Percentiles rank a stretch among this genome's conserved stretches.
Conservation (phyloP, 179 eudicot genomes). For the Beta macrorhiza region DNA sequence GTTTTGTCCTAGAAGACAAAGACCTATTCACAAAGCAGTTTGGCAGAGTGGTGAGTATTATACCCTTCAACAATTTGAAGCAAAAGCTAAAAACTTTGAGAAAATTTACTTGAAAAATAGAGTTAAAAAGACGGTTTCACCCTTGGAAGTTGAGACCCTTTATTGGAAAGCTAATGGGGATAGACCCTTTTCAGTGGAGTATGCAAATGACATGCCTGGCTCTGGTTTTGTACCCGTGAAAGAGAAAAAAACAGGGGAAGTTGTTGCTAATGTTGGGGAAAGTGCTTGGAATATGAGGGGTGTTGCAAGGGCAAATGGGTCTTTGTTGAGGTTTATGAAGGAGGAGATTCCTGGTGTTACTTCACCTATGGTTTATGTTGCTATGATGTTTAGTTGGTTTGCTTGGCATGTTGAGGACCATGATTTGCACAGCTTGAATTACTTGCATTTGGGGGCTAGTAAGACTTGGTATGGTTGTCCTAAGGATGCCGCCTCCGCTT, state of each 20-base stretch:
- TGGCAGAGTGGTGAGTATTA: constrained; percentile 92
- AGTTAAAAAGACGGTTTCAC: constrained; percentile 40
- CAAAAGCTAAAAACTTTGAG: constrained; percentile 76
- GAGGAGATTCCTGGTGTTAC: constrained; percentile 98
- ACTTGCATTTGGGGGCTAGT: constrained; percentile 79
- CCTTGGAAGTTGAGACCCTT: constrained; percentile 72
- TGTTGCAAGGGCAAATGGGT: constrained; percentile 74
- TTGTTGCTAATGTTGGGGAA: constrained; percentile 58
- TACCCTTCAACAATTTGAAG: constrained; percentile 72
- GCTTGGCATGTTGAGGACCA: constrained; percentile 99
- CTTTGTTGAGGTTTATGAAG: constrained; percentile 92
- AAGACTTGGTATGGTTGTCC: constrained; percentile 99
- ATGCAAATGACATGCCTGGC: constrained; percentile 97
- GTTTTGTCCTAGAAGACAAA: constrained; percentile 81
- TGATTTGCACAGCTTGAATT: constrained; percentile 96
- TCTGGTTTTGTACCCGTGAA: constrained; percentile 60
- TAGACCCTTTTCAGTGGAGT: constrained; percentile 82
- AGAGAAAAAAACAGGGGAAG: constrained; percentile 32
- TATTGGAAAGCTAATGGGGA: constrained; percentile 90
- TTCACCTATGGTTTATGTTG: constrained; percentile 92
- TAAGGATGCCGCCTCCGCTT: constrained; percentile 76
- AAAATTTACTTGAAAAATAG: constrained; percentile 53
- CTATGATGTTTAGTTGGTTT: constrained; percentile 99
- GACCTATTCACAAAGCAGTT: constrained; percentile 80
- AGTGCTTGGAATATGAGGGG: constrained; percentile 97